Conservation (phyloP, 2,329 filamentous ascomycete genomes). For the Cadophora gregata region DNA sequence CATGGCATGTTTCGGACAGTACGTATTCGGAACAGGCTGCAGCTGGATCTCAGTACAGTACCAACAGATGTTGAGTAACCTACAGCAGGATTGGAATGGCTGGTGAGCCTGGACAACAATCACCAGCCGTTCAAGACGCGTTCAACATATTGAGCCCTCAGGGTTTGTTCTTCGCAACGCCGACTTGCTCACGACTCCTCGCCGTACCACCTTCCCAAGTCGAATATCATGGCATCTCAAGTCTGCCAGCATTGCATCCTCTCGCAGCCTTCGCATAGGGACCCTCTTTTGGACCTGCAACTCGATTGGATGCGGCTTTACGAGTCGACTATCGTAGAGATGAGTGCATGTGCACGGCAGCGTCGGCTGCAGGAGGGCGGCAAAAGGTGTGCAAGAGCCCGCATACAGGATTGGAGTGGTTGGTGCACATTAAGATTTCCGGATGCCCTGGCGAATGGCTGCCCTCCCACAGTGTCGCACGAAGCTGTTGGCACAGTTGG, state of each 20-base stretch:
- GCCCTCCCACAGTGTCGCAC: slow-evolving; percentile 1
- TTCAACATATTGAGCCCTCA: background rate
- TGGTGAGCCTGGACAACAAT: slow-evolving; percentile 11
- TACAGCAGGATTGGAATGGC: background rate
- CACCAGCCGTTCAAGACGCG: slow-evolving; percentile 7
- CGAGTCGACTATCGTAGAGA: background rate
- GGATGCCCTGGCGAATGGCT: background rate
- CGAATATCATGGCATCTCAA: background rate
- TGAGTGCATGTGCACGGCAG: background rate
- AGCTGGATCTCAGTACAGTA: background rate
- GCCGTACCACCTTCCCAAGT: background rate
- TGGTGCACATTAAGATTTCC: slow-evolving; percentile 6
- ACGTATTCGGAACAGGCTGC: slow-evolving; percentile 2
- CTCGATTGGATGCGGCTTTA: background rate
- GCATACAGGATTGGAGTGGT: background rate
- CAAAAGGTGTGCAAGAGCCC: slow-evolving; percentile 1
- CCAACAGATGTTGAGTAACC: background rate
- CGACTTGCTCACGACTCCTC: background rate
- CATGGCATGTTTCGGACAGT: background rate
- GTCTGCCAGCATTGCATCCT: background rate
- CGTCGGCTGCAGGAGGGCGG: slow-evolving; percentile 10
- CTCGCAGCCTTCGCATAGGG: background rate
- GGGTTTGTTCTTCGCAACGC: background rate
- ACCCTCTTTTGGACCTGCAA: background rate
- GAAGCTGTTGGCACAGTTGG: slow-evolving; percentile 12